Percentiles rank a stretch among this genome's conserved stretches.
Evolutionary conservation across 148 eudicot species (phyloP).

Genomic region (Arbutus unedo): DNA sequence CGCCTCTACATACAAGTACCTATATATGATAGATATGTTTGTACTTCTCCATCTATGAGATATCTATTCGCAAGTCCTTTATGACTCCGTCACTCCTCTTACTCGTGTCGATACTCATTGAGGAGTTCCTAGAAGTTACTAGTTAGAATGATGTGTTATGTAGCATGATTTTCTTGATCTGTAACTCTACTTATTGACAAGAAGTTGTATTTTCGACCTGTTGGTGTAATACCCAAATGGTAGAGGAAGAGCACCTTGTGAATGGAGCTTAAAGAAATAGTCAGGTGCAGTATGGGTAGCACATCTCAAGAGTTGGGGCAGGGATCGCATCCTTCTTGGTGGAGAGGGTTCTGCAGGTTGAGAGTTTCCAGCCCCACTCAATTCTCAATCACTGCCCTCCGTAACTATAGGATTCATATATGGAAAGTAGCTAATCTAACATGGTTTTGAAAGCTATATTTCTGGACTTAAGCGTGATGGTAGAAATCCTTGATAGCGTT

Average conservation of each 20-base stretch:
- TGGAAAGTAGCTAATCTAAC: not conserved
- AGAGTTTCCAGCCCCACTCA: not conserved
- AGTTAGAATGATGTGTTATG: not conserved
- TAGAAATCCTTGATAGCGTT: not conserved
- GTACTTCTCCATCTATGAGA: too few species aligned
- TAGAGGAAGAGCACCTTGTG: not conserved
- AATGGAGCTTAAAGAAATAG: not conserved
- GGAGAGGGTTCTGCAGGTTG: slow-evolving; percentile 1
- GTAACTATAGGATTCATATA: not conserved
- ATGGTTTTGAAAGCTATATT: not conserved
- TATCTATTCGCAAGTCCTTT: too few species aligned
- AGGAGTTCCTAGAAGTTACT: not conserved
- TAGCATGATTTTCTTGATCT: slow-evolving; percentile 1
- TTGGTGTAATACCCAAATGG: not conserved
- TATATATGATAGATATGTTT: too few species aligned
- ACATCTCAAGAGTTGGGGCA: not conserved
- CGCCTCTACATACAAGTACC: too few species aligned
- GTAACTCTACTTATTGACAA: too few species aligned
- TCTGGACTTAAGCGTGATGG: not conserved
- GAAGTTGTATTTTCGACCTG: too few species aligned
- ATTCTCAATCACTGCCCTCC: not conserved
- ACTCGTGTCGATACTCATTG: not conserved
- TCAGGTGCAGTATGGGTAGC: not conserved
- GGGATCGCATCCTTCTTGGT: not conserved
- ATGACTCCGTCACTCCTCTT: too few species aligned